Percentiles rank a stretch among this genome's conserved stretches.
phyloP scores from a whole-genome alignment of 2,329 filamentous ascomycete genomes.

The Lecanicillium sp. region DNA sequence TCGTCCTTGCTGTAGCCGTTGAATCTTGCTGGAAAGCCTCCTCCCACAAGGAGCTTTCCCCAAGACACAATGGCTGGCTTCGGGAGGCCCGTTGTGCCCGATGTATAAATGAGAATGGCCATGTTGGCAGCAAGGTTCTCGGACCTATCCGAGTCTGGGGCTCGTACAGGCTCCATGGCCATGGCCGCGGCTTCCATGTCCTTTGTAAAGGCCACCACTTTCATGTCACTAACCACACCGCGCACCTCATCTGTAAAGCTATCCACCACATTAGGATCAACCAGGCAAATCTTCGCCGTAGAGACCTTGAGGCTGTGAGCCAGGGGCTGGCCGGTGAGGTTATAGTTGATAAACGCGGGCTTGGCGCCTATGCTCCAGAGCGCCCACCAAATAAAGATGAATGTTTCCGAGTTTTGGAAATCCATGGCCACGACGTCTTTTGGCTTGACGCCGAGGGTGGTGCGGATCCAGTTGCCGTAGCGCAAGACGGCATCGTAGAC shows the following conservation, averaged over 20 bases:
- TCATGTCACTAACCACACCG: constrained; percentile 36
- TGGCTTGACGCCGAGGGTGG: constrained; percentile 51
- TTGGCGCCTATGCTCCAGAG: constrained; percentile 76
- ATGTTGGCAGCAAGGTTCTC: constrained; percentile 46
- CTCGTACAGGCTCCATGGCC: constrained; percentile 42
- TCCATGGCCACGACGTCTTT: constrained; percentile 74
- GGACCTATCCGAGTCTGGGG: constrained; percentile 47
- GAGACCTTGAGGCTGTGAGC: constrained; percentile 65
- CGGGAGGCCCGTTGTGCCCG: constrained; percentile 76
- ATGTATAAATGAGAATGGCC: constrained; percentile 74
- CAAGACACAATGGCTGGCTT: constrained; percentile 73
- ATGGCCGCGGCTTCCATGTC: constrained; percentile 47
- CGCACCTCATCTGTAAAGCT: constrained; percentile 52
- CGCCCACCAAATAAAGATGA: constrained; percentile 66
- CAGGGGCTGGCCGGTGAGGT: constrained; percentile 62
- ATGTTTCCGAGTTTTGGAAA: constrained; percentile 70
- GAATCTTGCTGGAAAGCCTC: constrained; percentile 44
- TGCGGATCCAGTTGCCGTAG: constrained; percentile 69
- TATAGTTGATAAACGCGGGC: constrained; percentile 84
- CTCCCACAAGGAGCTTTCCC: constrained; percentile 51
- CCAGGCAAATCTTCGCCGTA: constrained; percentile 56
- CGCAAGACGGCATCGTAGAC: constrained; percentile 61
- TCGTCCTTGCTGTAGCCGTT: constrained; percentile 53
- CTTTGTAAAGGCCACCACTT: constrained; percentile 53
- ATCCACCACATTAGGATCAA: constrained; percentile 51